These are phyloP conservation scores for Solanum paucissectum DNA, from an alignment of 257 asterid genomes.

Conservation along the genomic window DNA sequence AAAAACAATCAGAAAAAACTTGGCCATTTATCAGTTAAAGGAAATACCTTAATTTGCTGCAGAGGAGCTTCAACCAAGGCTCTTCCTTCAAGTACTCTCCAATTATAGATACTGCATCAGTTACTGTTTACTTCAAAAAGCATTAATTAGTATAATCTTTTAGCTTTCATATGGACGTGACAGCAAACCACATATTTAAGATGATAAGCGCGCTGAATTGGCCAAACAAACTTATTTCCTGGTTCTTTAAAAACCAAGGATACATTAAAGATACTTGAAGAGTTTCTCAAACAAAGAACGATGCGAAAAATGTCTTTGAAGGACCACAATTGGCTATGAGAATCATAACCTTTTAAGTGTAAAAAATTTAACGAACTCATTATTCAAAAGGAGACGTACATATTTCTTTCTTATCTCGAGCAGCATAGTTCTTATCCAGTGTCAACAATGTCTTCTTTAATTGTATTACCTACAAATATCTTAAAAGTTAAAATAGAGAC, in stretches of 20 bases:
- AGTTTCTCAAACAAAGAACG: not conserved
- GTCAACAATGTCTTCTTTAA: slow-evolving; percentile 55
- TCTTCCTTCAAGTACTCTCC: slow-evolving; percentile 90
- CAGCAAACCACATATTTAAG: not conserved
- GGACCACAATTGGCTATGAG: not conserved
- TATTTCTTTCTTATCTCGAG: slow-evolving; percentile 56
- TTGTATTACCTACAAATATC: slow-evolving; percentile 49
- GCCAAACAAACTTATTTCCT: not conserved
- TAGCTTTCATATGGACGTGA: not conserved
- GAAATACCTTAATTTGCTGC: slow-evolving; percentile 56
- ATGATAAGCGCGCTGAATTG: not conserved
- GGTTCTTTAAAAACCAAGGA: not conserved
- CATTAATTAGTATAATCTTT: slow-evolving; percentile 8
- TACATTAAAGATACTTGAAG: not conserved
- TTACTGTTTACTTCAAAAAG: slow-evolving; percentile 32
- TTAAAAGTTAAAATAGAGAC: not conserved
- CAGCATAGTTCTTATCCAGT: slow-evolving; percentile 81
- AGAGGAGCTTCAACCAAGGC: slow-evolving; percentile 74
- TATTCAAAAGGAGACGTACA: slow-evolving; percentile 31
- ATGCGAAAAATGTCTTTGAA: not conserved
- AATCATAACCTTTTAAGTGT: not conserved
- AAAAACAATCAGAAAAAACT: not conserved
- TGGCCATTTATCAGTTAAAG: not conserved
- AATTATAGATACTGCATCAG: slow-evolving; percentile 61
- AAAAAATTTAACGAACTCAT: not conserved